Conservation (phyloP, 2,329 filamentous ascomycete species). For the Sporothrix globosa region DNA sequence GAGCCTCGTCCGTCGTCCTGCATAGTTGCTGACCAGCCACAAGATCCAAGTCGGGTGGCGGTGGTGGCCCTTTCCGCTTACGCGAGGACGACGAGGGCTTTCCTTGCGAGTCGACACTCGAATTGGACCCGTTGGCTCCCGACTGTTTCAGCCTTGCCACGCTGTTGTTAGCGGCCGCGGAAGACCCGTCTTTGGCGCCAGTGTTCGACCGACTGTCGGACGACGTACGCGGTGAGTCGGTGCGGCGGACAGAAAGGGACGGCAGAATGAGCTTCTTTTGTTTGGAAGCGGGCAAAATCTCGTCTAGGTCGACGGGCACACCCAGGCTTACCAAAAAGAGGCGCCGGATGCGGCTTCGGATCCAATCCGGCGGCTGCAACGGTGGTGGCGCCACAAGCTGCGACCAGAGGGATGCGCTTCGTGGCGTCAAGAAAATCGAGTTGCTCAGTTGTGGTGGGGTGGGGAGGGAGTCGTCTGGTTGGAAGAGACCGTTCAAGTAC, state of each 20-base stretch:
- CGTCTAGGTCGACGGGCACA: constrained; percentile 93
- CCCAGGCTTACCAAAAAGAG: constrained; percentile 95
- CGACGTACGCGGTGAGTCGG: constrained; percentile 57
- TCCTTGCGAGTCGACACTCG: constrained; percentile 63
- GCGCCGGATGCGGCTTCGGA: constrained; percentile 89
- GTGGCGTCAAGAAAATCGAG: constrained; percentile 78
- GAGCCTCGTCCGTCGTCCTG: constrained; percentile 79
- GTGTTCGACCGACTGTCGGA: constrained; percentile 54
- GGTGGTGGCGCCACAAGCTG: constrained; percentile 94
- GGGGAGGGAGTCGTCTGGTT: constrained; percentile 57
- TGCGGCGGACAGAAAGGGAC: constrained; percentile 62
- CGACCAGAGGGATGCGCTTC: constrained; percentile 90
- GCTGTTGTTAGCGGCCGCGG: constrained; percentile 35
- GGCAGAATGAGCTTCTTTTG: constrained; percentile 97
- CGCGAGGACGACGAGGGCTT: constrained; percentile 49
- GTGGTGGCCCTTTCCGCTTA: constrained; percentile 61
- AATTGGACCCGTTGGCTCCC: constrained; percentile 58
- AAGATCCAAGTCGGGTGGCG: constrained; percentile 76
- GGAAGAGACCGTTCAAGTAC: constrained; percentile 69
- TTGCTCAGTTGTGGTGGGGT: constrained; percentile 57
- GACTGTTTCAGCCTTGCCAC: constrained; percentile 45
- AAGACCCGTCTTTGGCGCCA: constrained; percentile 38
- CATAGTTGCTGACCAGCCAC: constrained; percentile 78
- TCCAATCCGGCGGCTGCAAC: constrained; percentile 95
- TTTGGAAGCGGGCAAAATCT: constrained; percentile 94